Conservation (phyloP, 768 basidiomycete species). For the Sporobolomyces pararoseus region DNA sequence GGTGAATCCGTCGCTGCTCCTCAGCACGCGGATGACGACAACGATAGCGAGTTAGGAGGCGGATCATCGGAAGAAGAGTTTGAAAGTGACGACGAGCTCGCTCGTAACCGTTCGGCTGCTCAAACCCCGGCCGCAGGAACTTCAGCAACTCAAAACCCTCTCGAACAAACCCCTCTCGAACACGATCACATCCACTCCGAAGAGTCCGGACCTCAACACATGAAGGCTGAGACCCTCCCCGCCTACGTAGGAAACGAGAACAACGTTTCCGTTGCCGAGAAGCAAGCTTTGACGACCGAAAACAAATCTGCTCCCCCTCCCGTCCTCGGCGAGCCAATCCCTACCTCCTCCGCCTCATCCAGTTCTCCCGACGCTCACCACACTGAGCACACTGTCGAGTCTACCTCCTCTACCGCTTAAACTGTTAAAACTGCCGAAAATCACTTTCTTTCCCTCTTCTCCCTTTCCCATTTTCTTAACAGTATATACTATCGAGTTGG, state of each 20-base stretch:
- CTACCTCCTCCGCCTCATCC: no score
- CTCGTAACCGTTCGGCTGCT: slow-evolving; percentile 21
- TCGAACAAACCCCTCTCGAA: slow-evolving; percentile 20
- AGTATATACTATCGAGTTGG: neutral
- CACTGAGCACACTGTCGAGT: slow-evolving; percentile 7
- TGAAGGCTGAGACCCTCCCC: slow-evolving; percentile 36
- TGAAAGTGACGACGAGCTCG: slow-evolving; percentile 25
- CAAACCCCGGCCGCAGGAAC: slow-evolving; percentile 15
- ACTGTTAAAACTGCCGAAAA: neutral
- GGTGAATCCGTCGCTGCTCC: neutral
- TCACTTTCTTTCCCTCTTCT: neutral
- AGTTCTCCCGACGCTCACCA: slow-evolving; percentile 1
- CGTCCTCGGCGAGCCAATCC: slow-evolving; percentile 25
- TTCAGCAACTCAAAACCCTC: no score
- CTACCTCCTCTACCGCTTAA: slow-evolving; percentile 4
- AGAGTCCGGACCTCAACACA: neutral
- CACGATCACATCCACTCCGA: slow-evolving; percentile 13
- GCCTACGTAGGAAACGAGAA: slow-evolving; percentile 29
- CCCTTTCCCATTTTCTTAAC: neutral
- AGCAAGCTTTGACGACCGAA: slow-evolving; percentile 21
- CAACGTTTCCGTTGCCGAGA: slow-evolving; percentile 17
- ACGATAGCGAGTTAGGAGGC: slow-evolving; percentile 24
- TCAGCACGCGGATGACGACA: slow-evolving; percentile 18
- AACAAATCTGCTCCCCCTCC: slow-evolving; percentile 25
- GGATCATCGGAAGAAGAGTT: slow-evolving; percentile 40